Conservation (phyloP, 495 filamentous ascomycete species). For the Amorphotheca resinae region DNA sequence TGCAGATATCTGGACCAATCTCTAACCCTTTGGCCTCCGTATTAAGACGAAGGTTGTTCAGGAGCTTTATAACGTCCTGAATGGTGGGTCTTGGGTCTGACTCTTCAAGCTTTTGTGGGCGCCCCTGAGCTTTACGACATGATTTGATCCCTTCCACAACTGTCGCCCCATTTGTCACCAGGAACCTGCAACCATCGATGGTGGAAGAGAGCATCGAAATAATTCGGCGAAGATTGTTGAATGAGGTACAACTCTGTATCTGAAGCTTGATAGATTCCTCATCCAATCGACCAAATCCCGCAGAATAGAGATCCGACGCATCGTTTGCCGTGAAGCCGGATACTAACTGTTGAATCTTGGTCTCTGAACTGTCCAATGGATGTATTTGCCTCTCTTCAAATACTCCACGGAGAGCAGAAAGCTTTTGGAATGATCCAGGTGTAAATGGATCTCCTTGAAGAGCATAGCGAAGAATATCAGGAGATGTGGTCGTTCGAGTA, state of each 20-base stretch:
- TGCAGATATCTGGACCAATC: conserved; percentile 5
- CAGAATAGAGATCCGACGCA: not conserved
- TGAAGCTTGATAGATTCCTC: conserved; percentile 1
- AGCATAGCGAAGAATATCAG: conserved; percentile 12
- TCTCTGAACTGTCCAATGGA: not conserved
- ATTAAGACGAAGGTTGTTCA: conserved; percentile 12
- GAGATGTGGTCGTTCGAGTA: not conserved
- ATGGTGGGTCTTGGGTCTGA: not conserved
- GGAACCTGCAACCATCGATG: conserved; percentile 9
- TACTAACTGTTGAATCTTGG: conserved; percentile 5
- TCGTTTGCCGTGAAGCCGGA: conserved; percentile 1
- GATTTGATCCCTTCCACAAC: not conserved
- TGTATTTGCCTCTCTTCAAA: conserved; percentile 3
- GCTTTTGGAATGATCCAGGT: not conserved
- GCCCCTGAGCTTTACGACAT: conserved; percentile 8
- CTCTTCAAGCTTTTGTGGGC: not conserved
- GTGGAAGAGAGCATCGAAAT: conserved; percentile 13
- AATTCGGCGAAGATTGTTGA: not conserved
- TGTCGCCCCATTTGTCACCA: not conserved
- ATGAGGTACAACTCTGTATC: not conserved
- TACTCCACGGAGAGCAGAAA: not conserved
- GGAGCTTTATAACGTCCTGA: conserved; percentile 3
- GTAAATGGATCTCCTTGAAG: conserved; percentile 5
- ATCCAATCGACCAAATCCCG: conserved; percentile 1
- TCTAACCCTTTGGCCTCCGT: conserved; percentile 9